Conservation (phyloP, 2,329 filamentous ascomycete species). For the Fusarium devonianum region DNA sequence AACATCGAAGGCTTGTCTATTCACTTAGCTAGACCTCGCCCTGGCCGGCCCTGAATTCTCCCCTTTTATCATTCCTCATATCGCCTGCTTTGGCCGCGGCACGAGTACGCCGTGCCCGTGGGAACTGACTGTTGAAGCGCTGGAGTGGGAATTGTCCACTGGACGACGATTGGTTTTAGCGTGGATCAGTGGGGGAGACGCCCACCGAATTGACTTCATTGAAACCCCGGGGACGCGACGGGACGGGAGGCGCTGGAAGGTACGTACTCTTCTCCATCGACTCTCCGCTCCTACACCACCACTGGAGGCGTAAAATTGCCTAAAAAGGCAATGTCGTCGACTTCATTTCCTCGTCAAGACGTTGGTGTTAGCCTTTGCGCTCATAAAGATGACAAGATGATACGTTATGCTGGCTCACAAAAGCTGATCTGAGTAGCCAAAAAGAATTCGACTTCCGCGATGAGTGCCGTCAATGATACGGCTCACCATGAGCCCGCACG, state of each 20-base stretch:
- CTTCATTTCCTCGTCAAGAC: neutral
- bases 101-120: no score
- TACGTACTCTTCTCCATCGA: slow-evolving; percentile 1
- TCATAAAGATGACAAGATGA: no score
- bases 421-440: neutral
- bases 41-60: no score
- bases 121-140: no score
- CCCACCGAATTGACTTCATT: slow-evolving; percentile 14
- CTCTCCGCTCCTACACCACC: neutral
- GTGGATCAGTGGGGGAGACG: slow-evolving; percentile 4
- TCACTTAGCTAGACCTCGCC: no score
- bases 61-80: slow-evolving; percentile 1
- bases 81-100: no score
- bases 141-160: no score
- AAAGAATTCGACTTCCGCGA: neutral
- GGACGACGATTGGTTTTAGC: neutral
- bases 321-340: slow-evolving; percentile 15
- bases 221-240: slow-evolving; percentile 18
- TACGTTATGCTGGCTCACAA: no score
- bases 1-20: no score
- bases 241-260: neutral
- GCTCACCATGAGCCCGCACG: slow-evolving; percentile 5
- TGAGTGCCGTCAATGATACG: slow-evolving; percentile 15
- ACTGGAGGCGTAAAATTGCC: slow-evolving; percentile 15
- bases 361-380: no score